These are phyloP conservation scores for Cryoendolithus antarcticus DNA, from an alignment of 2,329 filamentous ascomycete species.

Conservation along the genomic window DNA sequence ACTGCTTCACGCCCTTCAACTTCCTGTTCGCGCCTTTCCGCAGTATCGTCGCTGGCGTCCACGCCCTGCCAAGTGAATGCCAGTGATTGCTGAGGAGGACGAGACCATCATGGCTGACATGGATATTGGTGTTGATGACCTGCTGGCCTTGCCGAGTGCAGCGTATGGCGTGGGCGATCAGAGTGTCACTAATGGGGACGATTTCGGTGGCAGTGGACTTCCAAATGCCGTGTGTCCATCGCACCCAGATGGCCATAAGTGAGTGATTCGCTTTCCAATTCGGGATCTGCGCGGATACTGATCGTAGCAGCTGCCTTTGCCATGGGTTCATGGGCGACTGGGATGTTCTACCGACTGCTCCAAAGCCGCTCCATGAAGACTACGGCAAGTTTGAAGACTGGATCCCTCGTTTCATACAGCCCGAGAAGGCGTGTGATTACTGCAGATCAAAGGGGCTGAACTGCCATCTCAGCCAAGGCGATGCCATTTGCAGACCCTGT, in stretches of 20 bases:
- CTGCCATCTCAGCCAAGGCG: slow-evolving; percentile 31
- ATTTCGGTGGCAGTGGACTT: background rate
- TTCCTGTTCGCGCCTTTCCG: slow-evolving; percentile 9
- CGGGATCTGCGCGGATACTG: too few species aligned
- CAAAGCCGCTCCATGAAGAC: slow-evolving; percentile 7
- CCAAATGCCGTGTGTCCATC: slow-evolving; percentile 5
- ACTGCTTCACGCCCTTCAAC: slow-evolving; percentile 5
- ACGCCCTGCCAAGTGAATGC: slow-evolving; percentile 6
- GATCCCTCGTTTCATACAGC: slow-evolving; percentile 32
- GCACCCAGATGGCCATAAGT: slow-evolving; percentile 5
- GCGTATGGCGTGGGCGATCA: too few species aligned
- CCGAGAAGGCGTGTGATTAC: slow-evolving; percentile 35
- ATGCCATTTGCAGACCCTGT: slow-evolving; percentile 34
- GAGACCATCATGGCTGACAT: slow-evolving; percentile 4
- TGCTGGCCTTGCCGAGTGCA: too few species aligned
- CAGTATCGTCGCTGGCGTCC: slow-evolving; percentile 1
- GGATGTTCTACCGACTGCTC: slow-evolving; percentile 4
- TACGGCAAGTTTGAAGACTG: slow-evolving; percentile 34
- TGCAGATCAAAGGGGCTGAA: slow-evolving; percentile 34
- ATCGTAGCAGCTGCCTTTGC: slow-evolving; percentile 9
- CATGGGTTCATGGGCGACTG: slow-evolving; percentile 10
- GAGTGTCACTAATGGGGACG: too few species aligned
- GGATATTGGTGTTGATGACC: slow-evolving; percentile 4
- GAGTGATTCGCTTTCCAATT: background rate
- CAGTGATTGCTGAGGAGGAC: slow-evolving; percentile 7